Evolutionary conservation across 1,284 basidiomycete species (phyloP), one percentile per base, ranked within the genome.

Genomic region (Exobasidium rhododendri): DNA sequence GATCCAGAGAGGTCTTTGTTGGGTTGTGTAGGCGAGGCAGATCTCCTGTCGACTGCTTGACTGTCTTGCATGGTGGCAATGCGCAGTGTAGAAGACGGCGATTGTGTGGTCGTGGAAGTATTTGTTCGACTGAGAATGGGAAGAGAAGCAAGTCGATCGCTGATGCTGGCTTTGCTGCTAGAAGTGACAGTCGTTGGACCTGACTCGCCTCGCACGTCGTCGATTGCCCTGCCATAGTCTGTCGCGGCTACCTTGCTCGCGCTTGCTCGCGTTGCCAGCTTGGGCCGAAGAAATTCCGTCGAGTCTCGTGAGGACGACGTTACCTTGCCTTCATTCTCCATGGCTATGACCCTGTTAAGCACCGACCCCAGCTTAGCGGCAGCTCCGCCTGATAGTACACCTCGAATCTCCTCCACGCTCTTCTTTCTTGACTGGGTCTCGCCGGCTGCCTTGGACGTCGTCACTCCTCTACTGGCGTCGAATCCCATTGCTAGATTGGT

Each of bases 111-210:
- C 10, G 47, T 24, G 20, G 47, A 31, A 50, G 29, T 10, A 20
- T 50, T 31, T 31, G 22, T 50, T 28, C 70, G 65, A 4, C 75
- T 72, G 10, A 80, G 66, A 14, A 85, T 85, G 2, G 85, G 85
- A 67, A 92, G 85, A 62, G 85, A 85, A 44, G 59, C 59, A 3
- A 61, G 53, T 2, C 58, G 58, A 40, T 59, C 58, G 14, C 24
- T 58, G 10, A 59, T 46, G 32, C 58, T 59, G n/a, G 32, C 49
- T 35, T 59, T 59, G 7, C 22, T 26, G 20, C 47, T 50, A 20
- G 10, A 10, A 20, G 10, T 50, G 17, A 40, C 17, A 10, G 35
- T 7, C 35, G 35, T 17, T 7, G 35, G 17, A 40, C 17, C 35
- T 40, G 17, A 40, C 17, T 40, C 35, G 7, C 35, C 35, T 40